Conservation (phyloP, 2,329 filamentous ascomycete genomes). For the Talaromyces amestolkiae region DNA sequence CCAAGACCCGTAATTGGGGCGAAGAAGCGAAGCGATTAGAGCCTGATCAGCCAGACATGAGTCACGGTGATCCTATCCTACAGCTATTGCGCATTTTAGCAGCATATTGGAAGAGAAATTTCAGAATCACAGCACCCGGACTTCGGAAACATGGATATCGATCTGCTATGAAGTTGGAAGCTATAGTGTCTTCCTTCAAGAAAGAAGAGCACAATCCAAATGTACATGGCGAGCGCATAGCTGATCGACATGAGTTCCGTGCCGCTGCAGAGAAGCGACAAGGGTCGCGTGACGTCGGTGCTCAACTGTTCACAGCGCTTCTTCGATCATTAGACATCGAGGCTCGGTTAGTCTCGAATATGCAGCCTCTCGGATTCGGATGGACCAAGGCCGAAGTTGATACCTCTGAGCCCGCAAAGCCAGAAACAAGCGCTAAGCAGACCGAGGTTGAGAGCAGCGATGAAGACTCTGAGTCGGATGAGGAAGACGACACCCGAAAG, state of each 20-base stretch:
- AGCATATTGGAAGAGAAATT: conserved; percentile 85
- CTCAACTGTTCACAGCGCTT: conserved; percentile 85
- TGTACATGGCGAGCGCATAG: conserved; percentile 73
- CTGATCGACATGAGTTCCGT: conserved; percentile 66
- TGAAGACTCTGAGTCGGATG: conserved; percentile 18
- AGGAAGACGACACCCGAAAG: conserved; percentile 20
- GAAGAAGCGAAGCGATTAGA: conserved; percentile 67
- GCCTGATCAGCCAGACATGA: conserved; percentile 70
- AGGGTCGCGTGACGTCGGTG: conserved; percentile 83
- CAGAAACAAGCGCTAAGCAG: conserved; percentile 13
- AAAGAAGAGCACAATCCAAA: conserved; percentile 61
- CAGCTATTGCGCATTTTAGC: conserved; percentile 72
- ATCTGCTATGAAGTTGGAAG: conserved; percentile 68
- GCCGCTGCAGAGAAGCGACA: conserved; percentile 65
- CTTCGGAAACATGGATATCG: conserved; percentile 89
- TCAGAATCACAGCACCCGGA: conserved; percentile 72
- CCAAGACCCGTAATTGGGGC: conserved; percentile 65
- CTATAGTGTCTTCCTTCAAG: conserved; percentile 69
- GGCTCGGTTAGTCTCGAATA: conserved; percentile 74
- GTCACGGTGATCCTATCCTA: conserved; percentile 76
- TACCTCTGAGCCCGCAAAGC: conserved; percentile 39
- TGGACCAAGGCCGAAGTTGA: conserved; percentile 87
- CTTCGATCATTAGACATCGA: conserved; percentile 78
- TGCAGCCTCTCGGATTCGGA: conserved; percentile 85
- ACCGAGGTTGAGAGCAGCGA: conserved; percentile 21